Evolutionary conservation across 139 green algal genomes (phyloP).

Genomic region (Chlorella ohadii): DNA sequence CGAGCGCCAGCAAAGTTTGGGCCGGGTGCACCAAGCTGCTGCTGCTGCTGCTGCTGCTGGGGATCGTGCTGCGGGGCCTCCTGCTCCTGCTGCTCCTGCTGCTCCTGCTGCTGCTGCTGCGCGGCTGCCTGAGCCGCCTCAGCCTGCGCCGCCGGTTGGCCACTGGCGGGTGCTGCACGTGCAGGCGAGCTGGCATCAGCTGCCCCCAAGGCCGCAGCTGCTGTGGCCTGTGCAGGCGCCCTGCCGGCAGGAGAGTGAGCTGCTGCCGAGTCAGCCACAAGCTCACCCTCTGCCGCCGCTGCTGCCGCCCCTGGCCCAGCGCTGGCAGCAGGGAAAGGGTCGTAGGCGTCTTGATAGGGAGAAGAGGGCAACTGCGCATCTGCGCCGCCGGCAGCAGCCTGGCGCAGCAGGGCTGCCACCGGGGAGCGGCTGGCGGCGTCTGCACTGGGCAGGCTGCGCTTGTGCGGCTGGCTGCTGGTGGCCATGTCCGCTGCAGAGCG

Average conservation of each 20-base stretch:
- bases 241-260: background rate
- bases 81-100: too few relatives aligned
- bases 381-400: background rate
- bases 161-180: too few relatives aligned
- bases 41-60: too few relatives aligned
- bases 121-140: too few relatives aligned
- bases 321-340: background rate
- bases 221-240: too few relatives aligned
- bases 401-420: background rate
- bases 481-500: background rate
- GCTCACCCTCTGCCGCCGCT: background rate
- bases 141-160: too few relatives aligned
- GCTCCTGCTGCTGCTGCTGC: too few relatives aligned
- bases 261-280: background rate
- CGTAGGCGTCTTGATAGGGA: conserved; percentile 1
- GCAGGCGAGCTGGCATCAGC: too few relatives aligned
- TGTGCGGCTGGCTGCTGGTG: background rate
- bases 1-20: too few relatives aligned
- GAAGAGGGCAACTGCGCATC: background rate
- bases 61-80: too few relatives aligned
- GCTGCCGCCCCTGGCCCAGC: background rate
- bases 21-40: too few relatives aligned
- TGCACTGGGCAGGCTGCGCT: background rate
- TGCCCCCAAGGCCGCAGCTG: too few relatives aligned
- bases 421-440: conserved; percentile 4